These are phyloP conservation scores for Aspergillus sp. DNA, from an alignment of 2,329 filamentous ascomycete species.

Conservation along the genomic window DNA sequence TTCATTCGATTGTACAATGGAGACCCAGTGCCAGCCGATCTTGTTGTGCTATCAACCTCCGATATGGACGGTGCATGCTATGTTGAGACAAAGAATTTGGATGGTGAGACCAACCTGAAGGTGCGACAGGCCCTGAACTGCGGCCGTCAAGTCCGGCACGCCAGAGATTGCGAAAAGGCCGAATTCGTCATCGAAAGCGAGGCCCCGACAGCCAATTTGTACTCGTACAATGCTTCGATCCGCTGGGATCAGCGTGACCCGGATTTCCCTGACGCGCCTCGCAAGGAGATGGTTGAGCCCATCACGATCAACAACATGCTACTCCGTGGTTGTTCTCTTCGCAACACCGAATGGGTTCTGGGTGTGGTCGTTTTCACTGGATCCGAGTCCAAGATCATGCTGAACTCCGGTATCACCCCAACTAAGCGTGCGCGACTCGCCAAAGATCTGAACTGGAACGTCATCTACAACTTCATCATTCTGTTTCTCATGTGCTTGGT, in stretches of 20 bases:
- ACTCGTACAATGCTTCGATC: constrained; percentile 86
- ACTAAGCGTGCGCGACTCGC: constrained; percentile 89
- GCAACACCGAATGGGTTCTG: constrained; percentile 94
- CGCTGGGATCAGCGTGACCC: constrained; percentile 73
- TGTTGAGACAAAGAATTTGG: constrained; percentile 95
- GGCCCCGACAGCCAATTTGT: constrained; percentile 83
- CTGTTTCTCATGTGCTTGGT: constrained; percentile 84
- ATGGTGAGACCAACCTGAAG: constrained; percentile 96
- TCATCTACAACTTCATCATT: constrained; percentile 91
- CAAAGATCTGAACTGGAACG: constrained; percentile 92
- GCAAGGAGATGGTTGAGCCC: constrained; percentile 78
- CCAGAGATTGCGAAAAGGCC: constrained; percentile 82
- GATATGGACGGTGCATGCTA: constrained; percentile 93
- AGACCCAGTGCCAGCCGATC: constrained; percentile 87
- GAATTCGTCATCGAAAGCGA: constrained; percentile 89
- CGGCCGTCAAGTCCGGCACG: constrained; percentile 74
- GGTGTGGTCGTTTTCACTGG: constrained; percentile 92
- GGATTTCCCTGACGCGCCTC: constrained; percentile 54
- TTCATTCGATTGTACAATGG: constrained; percentile 95
- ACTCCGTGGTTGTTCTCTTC: constrained; percentile 83
- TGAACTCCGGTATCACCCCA: constrained; percentile 92
- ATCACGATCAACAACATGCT: constrained; percentile 93
- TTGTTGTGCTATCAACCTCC: constrained; percentile 87
- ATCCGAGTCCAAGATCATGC: constrained; percentile 97
- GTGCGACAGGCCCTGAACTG: constrained; percentile 86